Evolutionary conservation across 2,329 filamentous ascomycete species (phyloP), one percentile per base, ranked within the genome.

Genomic region (Paecilomyces niveus): DNA sequence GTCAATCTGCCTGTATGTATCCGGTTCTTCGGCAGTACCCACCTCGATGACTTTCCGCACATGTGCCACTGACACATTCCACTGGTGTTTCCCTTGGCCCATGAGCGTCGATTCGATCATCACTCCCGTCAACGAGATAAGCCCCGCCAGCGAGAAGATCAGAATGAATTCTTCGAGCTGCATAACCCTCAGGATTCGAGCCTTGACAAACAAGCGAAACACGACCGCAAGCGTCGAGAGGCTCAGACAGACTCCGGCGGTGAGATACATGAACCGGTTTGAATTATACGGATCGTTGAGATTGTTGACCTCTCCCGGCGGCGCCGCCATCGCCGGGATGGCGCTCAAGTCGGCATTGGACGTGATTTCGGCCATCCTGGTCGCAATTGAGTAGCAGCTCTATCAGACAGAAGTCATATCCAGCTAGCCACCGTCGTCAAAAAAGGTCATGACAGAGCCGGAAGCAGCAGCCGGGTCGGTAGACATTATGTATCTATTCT

Each of bases 31-130:
- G 35, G 35, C 35, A 45, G 35, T 18, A 45, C 35, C 15, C 15
- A 57, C 56, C 32, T 57, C n/a, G 3, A 54, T 15, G 45, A 57
- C 21, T 51, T 54, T 53, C 18, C 49, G 31, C 26, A 29, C 15
- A 49, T 54, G 51, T 39, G 56, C 56, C 49, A 50, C 22, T 13
- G 56, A 57, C 24, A 57, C 56, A 21, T 57, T 57, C 56, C 56
- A 57, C 33, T 54, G 51, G 32, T 57, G 56, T 39, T 24, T 29
- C 13, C 56, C 56, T 24, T 57, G 56, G 31, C 56, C 56, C 31
- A 57, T 15, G 9, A 49, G 49, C 9, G 51, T 53, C 2, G 56
- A 33, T 45, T 50, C 11, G 11, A 57, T 57, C 56, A 57, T 57
- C 4, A 57, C 26, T 10, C 29, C 50, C 15, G 50, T 39, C 3